These are phyloP conservation scores for Saturnispora dispora DNA, from an alignment of 805 yeast species.

Conservation along the genomic window DNA sequence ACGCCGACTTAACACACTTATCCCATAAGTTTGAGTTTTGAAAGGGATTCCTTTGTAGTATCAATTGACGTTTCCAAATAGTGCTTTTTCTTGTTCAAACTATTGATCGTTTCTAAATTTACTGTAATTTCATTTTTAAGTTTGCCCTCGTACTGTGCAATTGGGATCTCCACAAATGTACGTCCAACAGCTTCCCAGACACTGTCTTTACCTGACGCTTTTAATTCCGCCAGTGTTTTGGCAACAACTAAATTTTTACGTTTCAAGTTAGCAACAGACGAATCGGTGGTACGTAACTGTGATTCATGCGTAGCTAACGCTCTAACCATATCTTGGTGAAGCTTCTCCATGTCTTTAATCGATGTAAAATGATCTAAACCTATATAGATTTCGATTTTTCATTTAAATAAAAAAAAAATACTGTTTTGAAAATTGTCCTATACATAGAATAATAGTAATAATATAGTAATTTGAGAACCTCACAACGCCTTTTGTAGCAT, in stretches of 20 bases:
- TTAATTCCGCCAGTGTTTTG: constrained; percentile 49
- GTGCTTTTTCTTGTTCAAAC: constrained; percentile 56
- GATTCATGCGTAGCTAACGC: constrained; percentile 6
- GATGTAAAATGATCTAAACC: neutral
- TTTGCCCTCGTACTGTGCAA: constrained; percentile 37
- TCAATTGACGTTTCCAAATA: constrained; percentile 72
- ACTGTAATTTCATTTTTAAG: constrained; percentile 44
- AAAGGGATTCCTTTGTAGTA: constrained; percentile 59
- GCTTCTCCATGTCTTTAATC: constrained; percentile 1
- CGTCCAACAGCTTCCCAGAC: constrained; percentile 88
- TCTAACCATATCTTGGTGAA: constrained; percentile 6
- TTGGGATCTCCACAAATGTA: constrained; percentile 46
- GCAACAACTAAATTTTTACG: constrained; percentile 46
- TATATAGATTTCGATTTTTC: neutral
- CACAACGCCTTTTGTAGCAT: neutral
- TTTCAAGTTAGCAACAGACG: constrained; percentile 38
- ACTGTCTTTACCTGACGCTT: constrained; percentile 32
- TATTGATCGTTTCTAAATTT: constrained; percentile 49
- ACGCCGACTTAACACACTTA: neutral
- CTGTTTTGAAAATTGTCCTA: neutral
- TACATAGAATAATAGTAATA: neutral
- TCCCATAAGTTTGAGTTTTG: constrained; percentile 24
- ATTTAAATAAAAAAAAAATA: neutral
- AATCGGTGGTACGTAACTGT: constrained; percentile 3
- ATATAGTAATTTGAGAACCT: neutral